Conservation (phyloP, 306 rosid species). For the Mimosa bimucronata region DNA sequence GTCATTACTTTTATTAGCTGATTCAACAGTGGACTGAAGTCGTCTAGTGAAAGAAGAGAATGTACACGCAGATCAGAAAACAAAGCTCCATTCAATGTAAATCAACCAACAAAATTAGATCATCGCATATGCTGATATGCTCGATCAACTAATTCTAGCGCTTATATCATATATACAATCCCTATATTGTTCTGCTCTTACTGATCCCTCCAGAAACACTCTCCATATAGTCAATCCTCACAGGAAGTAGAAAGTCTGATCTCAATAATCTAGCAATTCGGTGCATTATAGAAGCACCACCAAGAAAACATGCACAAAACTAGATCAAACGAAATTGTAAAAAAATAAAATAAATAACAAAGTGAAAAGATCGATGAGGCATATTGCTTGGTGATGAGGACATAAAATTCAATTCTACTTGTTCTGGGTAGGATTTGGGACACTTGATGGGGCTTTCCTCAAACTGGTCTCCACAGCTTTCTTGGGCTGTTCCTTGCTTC, state of each 20-base stretch:
- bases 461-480: constrained; percentile 61
- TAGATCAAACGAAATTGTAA: constrained; percentile 5
- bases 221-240: constrained; percentile 22
- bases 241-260: background rate
- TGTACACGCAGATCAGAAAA: background rate
- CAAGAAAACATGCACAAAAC: background rate
- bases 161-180: background rate
- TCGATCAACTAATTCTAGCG: background rate
- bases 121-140: too few relatives aligned
- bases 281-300: constrained; percentile 28
- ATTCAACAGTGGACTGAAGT: too few relatives aligned
- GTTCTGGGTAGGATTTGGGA: constrained; percentile 73
- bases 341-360: too few relatives aligned
- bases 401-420: constrained; percentile 37
- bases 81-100: background rate
- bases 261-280: constrained; percentile 17
- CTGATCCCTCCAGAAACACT: constrained; percentile 32
- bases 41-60: too few relatives aligned
- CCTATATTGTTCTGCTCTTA: background rate
- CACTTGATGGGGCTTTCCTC: constrained; percentile 57
- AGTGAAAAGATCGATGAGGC: background rate
- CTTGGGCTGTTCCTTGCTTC: constrained; percentile 47
- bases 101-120: too few relatives aligned
- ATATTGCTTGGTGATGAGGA: constrained; percentile 14
- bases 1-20: too few relatives aligned